Evolutionary conservation across 805 yeast genomes (phyloP), one percentile per base, ranked within the genome.

Genomic region (Maudiozyma barnettii): DNA sequence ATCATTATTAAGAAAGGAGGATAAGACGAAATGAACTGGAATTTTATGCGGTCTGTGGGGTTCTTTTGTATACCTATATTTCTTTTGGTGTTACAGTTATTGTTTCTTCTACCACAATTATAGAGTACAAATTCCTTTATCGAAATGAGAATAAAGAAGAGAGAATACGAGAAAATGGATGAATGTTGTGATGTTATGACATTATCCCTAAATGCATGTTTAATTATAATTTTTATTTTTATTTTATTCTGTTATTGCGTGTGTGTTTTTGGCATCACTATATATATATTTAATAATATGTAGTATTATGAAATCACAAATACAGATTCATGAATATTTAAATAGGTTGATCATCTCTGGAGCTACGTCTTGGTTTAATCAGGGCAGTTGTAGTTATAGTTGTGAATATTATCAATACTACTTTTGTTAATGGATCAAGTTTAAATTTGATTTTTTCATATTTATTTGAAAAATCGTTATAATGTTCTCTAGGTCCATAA

Each of bases 401-500:
- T 16, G 26, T 13, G 19, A 40, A 40, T 16, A 40, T 19, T 23
- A 13, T 20, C 2, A 40, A 23, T 9, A 44, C 16, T 2, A 30
- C 6, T 16, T 37, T 31, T 10, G 38, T 39, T n/a, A 43, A 9
- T 2, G 44, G 3, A 38, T 44, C 47, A 2, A 46, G 26, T 2
- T 22, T 33, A 33, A 10, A 41, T 35, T 35, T n/a, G 8, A 8
- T 23, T 23, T 23, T 23, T 23, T 23, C 26, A 8, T 23, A 5
- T 23, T 23, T 23, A 4, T 20, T 6, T 16, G 22, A 39, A 4
- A 40, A 39, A 13, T 43, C 13, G 9, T 35, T 68, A 77, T 70
- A 52, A 70, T 76, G 75, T 43, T 76, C 79, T 51, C 95, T 70
- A 1, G 79, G 81, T 0, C 89, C 93, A 73, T 84, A 77, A 43